Base-by-base conservation (phyloP, 495 filamentous ascomycete species). In the Hypoxylon fuscum region DNA sequence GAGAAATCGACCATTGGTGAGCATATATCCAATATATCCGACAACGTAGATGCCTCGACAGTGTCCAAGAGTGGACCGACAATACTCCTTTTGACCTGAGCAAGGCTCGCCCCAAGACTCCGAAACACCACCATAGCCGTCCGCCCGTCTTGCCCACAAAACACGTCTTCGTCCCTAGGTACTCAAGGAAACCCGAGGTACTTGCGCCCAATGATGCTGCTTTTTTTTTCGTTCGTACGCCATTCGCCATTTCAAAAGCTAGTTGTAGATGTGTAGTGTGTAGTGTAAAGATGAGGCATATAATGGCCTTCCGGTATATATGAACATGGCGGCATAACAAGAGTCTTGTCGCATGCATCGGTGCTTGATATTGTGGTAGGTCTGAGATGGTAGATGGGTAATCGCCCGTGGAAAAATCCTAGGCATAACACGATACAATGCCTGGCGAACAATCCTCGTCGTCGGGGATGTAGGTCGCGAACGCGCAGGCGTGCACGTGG, bases 181-280 rank as follows among this genome's bases (percentile, higher is more conserved):
- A 25, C 45, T 68, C 50, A 59, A 56, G 50, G 63, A 71, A 68
- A 66, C 55, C 58, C 3, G 59, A 68, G 50, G 46, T 66, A 68
- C 62, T 68, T 72, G 70, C 68, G 70, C 70, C 70, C 58, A 60
- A 66, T 64, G 43, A 72, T 72, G 70, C 70, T 64, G 68, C 70
- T 70, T 72, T 70, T 72, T 70, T 72, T 70, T 72, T 70, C 50
- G 45, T 70, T 72, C 69, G 62, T 72, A 71, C 70, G 70, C 70
- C 70, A 55, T 72, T 72, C 70, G 70, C 70, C 70, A 48, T 52
- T 62, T 68, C 55, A 55, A 54, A 68, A 72, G 60, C 70, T 68
- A 66, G 70, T 60, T 64, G 23, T 65, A 69, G 63, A 65, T 53
- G 68, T 64, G 66, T 66, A 62, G 68, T 64, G 59, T 65, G 64